Evolutionary conservation across 768 basidiomycete genomes (phyloP).

Genomic region (Exsudoporus frostii): DNA sequence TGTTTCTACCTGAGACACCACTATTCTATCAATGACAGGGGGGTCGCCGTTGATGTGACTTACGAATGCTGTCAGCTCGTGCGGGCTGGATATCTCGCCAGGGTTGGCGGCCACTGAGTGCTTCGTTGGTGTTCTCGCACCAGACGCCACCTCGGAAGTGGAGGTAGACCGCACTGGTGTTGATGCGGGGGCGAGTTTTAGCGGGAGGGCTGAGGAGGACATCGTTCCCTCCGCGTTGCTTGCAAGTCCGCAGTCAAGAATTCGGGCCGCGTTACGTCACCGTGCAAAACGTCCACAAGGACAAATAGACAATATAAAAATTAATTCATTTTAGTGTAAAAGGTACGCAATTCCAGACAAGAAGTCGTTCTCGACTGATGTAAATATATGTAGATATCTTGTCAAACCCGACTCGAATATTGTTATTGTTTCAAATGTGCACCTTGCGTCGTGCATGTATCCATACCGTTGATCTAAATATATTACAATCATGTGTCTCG

Average conservation of each 20-base stretch:
- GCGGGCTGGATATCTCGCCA: slow-evolving; percentile 84
- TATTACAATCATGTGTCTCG: no score
- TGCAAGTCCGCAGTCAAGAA: not conserved
- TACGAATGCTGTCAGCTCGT: slow-evolving; percentile 93
- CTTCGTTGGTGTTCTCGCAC: slow-evolving; percentile 46
- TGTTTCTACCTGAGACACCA: slow-evolving; percentile 68
- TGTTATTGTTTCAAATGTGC: no score
- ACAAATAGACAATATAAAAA: no score
- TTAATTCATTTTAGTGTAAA: no score
- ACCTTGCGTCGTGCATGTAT: no score
- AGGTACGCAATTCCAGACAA: no score
- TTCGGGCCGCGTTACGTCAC: slow-evolving; percentile 9
- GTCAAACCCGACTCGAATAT: no score
- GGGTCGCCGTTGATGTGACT: slow-evolving; percentile 32
- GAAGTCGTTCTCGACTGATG: no score
- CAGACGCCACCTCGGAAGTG: slow-evolving; percentile 21
- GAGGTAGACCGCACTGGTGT: slow-evolving; percentile 46
- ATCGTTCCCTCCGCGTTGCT: slow-evolving; percentile 11
- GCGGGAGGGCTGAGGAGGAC: slow-evolving; percentile 59
- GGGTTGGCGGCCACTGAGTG: slow-evolving; percentile 35
- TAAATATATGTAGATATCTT: no score
- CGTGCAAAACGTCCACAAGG: no score
- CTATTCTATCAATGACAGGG: not conserved
- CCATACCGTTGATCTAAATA: no score
- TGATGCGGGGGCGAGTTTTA: slow-evolving; percentile 57